phyloP scores from a whole-genome alignment of 345 rosid species.

The Conringia planisiliqua region DNA sequence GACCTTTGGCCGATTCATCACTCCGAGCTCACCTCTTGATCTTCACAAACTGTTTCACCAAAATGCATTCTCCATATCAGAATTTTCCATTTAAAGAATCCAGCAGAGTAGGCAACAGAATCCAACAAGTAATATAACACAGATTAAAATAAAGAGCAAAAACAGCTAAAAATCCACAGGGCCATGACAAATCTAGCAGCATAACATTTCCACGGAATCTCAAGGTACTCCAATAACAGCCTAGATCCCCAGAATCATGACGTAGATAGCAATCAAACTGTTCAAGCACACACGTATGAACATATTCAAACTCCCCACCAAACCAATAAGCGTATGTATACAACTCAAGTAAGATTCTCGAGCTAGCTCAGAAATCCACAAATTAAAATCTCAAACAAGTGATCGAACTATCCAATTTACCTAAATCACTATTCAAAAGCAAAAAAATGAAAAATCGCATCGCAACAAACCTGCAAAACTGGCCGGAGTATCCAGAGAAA shows the following conservation, averaged over 20 bases:
- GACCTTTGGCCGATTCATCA: constrained; percentile 41
- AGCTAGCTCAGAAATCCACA: neutral
- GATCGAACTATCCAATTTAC: neutral
- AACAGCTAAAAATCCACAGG: neutral
- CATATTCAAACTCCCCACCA: neutral
- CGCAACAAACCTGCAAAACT: constrained; percentile 12
- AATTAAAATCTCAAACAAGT: neutral
- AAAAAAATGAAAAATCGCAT: neutral
- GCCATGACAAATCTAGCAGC: constrained; percentile 5
- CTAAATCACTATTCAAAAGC: neutral
- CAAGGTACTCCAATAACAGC: neutral
- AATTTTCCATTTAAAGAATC: neutral
- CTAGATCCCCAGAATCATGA: constrained; percentile 8
- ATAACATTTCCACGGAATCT: neutral
- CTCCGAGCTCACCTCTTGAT: constrained; percentile 9
- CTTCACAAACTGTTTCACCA: neutral
- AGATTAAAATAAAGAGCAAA: neutral
- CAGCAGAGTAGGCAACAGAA: no score
- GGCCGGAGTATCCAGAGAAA: neutral
- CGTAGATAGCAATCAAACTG: neutral
- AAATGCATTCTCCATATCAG: neutral
- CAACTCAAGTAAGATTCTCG: neutral
- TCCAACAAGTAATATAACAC: no score
- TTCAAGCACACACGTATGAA: neutral
- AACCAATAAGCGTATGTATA: neutral